phyloP scores from a whole-genome alignment of 2,329 filamentous ascomycete genomes.

The Tolypocladium paradoxum region DNA sequence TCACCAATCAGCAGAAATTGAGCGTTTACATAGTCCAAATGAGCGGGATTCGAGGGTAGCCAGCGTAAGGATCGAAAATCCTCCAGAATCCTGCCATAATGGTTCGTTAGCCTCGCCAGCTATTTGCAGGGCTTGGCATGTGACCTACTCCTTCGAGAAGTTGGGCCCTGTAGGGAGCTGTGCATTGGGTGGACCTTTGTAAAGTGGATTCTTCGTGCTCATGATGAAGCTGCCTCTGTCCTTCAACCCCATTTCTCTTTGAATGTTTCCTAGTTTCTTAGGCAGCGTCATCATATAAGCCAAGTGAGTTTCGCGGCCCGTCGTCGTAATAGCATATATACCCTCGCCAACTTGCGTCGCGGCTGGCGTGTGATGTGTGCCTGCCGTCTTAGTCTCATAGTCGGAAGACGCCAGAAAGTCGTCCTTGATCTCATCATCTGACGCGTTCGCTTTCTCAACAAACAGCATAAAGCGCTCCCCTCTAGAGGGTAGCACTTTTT shows the following conservation, averaged over 20 bases:
- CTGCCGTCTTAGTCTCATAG: constrained; percentile 67
- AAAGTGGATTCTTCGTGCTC: constrained; percentile 61
- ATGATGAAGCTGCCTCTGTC: constrained; percentile 52
- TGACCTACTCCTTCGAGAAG: constrained; percentile 51
- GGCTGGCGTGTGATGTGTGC: constrained; percentile 56
- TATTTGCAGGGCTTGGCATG: too few relatives aligned
- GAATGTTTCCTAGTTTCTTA: constrained; percentile 55
- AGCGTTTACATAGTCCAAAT: constrained; percentile 63
- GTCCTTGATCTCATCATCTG: constrained; percentile 60
- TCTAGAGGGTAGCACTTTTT: constrained; percentile 68
- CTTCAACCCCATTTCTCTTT: constrained; percentile 63
- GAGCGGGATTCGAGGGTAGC: constrained; percentile 60
- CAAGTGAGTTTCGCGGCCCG: constrained; percentile 62
- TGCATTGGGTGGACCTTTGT: constrained; percentile 51
- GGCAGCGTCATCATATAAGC: constrained; percentile 73
- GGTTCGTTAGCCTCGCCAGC: rapidly evolving
- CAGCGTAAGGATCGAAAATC: constrained; percentile 66
- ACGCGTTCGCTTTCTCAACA: constrained; percentile 61
- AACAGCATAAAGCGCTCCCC: constrained; percentile 71
- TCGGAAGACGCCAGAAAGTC: constrained; percentile 56
- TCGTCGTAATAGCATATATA: constrained; percentile 70
- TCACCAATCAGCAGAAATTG: too few relatives aligned
- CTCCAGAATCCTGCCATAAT: constrained; percentile 47
- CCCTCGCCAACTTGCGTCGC: constrained; percentile 74
- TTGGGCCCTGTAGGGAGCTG: constrained; percentile 53